Conservation (phyloP, 768 basidiomycete genomes). For the Cystoderma amianthinum region DNA sequence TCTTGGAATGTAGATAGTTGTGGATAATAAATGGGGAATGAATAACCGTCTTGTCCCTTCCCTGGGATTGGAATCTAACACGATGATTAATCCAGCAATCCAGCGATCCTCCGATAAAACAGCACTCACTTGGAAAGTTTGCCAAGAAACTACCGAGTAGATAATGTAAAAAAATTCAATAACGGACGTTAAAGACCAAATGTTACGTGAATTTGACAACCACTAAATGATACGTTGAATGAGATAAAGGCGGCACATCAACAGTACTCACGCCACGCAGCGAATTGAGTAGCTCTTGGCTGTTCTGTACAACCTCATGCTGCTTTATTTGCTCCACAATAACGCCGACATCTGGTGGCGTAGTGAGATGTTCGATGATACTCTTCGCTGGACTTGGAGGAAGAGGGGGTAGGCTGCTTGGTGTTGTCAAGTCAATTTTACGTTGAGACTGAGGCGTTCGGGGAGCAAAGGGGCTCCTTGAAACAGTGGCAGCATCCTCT, state of each 20-base stretch:
- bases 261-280: slow-evolving; percentile 26
- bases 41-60: slow-evolving; percentile 10
- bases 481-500: slow-evolving; percentile 43
- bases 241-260: slow-evolving; percentile 1
- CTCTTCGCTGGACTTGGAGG: slow-evolving; percentile 32
- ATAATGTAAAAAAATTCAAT: slow-evolving; percentile 51
- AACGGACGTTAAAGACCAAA: slow-evolving; percentile 48
- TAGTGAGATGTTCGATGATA: slow-evolving; percentile 26
- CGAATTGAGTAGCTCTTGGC: slow-evolving; percentile 25
- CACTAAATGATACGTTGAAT: slow-evolving; percentile 27
- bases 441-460: slow-evolving; percentile 16
- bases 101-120: too few species aligned
- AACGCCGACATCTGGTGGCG: slow-evolving; percentile 18
- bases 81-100: too few species aligned
- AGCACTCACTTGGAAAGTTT: slow-evolving; percentile 29
- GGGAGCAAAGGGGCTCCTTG: slow-evolving; percentile 37
- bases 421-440: slow-evolving; percentile 15
- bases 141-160: slow-evolving; percentile 47
- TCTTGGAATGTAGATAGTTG: slow-evolving; percentile 38
- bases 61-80: slow-evolving; percentile 22
- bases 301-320: slow-evolving; percentile 26
- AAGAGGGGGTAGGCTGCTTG: slow-evolving; percentile 31
- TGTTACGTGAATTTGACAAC: slow-evolving; percentile 59
- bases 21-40: slow-evolving; percentile 37
- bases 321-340: slow-evolving; percentile 23